These are phyloP conservation scores for Ulmus americana DNA, from an alignment of 331 rosid species.

Conservation along the genomic window DNA sequence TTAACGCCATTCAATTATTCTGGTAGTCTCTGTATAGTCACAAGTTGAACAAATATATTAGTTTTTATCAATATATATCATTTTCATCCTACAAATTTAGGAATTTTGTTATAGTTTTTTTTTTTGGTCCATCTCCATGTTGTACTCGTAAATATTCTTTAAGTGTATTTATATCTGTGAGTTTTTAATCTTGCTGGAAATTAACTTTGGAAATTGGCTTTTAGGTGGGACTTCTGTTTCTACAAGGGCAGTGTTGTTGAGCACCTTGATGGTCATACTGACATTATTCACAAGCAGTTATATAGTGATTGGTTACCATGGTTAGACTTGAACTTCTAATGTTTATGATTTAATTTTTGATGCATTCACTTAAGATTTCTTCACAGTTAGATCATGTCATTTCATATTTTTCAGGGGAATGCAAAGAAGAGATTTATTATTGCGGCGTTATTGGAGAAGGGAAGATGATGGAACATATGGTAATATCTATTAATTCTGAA, in stretches of 20 bases:
- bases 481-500: conserved; percentile 23
- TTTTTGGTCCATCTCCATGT: background rate
- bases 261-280: conserved; percentile 90
- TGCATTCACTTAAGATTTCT: conserved; percentile 2
- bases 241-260: conserved; percentile 67
- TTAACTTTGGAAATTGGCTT: conserved; percentile 24
- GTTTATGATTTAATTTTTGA: conserved; percentile 19
- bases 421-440: conserved; percentile 68
- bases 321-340: conserved; percentile 36
- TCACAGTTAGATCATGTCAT: background rate
- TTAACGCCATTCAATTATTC: background rate
- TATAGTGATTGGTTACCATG: conserved; percentile 80
- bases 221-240: conserved; percentile 90
- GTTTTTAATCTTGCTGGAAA: background rate
- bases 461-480: conserved; percentile 89
- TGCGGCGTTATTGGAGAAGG: conserved; percentile 89
- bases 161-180: background rate
- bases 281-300: conserved; percentile 76
- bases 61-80: background rate
- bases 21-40: background rate
- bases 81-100: background rate
- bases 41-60: background rate
- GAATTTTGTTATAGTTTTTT: background rate
- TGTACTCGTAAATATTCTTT: background rate
- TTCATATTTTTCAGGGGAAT: conserved; percentile 58